Percentiles rank a stretch among this genome's conserved stretches.
These are phyloP conservation scores for Fomitopsis pinicola DNA, from an alignment of 1,284 basidiomycete species.

Conservation along the genomic window DNA sequence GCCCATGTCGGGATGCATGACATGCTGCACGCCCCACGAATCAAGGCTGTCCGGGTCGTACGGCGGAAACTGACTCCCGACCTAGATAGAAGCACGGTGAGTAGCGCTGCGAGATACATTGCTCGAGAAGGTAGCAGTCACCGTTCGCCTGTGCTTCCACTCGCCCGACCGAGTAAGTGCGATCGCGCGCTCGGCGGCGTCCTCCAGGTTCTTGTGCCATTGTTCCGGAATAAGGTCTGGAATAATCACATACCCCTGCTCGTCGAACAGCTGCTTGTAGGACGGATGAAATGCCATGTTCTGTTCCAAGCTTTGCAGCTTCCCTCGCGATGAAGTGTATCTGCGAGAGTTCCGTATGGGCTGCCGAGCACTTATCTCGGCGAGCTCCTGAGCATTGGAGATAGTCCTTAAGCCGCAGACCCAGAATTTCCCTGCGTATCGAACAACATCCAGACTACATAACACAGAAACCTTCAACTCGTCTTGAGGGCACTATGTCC, in stretches of 20 bases:
- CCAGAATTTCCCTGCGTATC: too few relatives aligned
- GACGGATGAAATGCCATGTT: conserved; percentile 3
- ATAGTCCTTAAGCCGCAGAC: too few relatives aligned
- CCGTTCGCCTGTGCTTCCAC: conserved; percentile 70
- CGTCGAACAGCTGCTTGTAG: conserved; percentile 41
- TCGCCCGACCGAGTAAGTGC: conserved; percentile 53
- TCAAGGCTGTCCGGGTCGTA: conserved; percentile 56
- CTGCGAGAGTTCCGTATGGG: not conserved
- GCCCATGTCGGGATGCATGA: conserved; percentile 72
- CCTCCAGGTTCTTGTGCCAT: conserved; percentile 39
- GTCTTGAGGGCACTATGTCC: too few relatives aligned
- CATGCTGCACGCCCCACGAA: conserved; percentile 78
- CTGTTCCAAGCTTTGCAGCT: not conserved
- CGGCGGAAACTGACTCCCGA: conserved; percentile 83
- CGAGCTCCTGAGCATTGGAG: too few relatives aligned
- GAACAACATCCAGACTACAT: too few relatives aligned
- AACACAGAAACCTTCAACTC: too few relatives aligned
- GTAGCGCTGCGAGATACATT: not conserved
- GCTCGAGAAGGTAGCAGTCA: not conserved
- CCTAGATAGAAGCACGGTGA: not conserved
- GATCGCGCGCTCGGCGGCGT: conserved; percentile 52
- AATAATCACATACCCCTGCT: conserved; percentile 73
- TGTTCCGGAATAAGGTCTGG: conserved; percentile 49
- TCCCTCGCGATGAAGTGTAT: not conserved
- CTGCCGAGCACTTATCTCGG: too few relatives aligned